Base-by-base conservation (phyloP, 345 rosid genomes). In the Luvunga scandens region DNA sequence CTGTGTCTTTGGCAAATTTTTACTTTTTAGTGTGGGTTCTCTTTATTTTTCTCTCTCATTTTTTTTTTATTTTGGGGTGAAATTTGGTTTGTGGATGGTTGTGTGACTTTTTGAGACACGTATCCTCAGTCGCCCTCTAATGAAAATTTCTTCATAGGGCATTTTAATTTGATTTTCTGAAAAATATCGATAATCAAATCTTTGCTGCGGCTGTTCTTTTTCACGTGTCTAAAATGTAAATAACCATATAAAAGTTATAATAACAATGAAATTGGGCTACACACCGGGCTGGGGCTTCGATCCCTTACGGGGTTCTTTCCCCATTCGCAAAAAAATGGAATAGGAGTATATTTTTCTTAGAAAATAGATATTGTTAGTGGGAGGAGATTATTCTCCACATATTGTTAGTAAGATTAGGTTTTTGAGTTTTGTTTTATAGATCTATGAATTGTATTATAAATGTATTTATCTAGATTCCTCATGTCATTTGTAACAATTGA, bases 1-100 rank as follows among this genome's bases (percentile, higher is more conserved):
- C 2, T 36, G 31, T 68, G 38, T 75, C 31, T 25, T n/a, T 28
- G 25, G 12, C 25, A 64, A 34, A n/a, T 76, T 36, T 50, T 76
- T 7, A 50, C 56, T 31, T 24, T 75, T 31, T 9, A 14, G 66
- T 34, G 50, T 66, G 72, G 9, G 16, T 69, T 59, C 6, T 22
- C 22, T 12, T 9, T n/a, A 64, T 5, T 12, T 61, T 24, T 59
- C 7, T 14, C 13, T 67, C 13, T 68, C 14, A n/a, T 24, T 2
- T 2, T 45, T 45, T 9, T 62, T 28, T 56, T 4, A 0, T 2
- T 39, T 59, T n/a, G 9, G 34, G 60, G 62, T 73, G 72, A 33
- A 63, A 63, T 73, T 69, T 75, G 81, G 42, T 4, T 63, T 73
- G 7, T 42, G 42, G 60, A 38, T 38, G 30, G 74, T 73, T 75